Base-by-base conservation (phyloP, 495 filamentous ascomycete genomes). In the Penicillium pulvis region DNA sequence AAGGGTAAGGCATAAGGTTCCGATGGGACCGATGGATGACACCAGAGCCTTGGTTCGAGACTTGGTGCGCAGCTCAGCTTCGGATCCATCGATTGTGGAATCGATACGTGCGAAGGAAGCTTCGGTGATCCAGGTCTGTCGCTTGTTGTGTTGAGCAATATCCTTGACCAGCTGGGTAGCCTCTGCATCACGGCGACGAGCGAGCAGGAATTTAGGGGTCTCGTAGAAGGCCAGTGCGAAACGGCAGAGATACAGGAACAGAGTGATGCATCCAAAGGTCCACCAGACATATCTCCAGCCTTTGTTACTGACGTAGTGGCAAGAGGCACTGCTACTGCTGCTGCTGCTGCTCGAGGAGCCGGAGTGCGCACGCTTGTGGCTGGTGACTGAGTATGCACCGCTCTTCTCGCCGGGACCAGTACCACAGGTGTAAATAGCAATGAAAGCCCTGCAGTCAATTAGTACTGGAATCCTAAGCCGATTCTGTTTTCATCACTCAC, bases 171-270 rank as follows among this genome's bases (percentile, higher is more conserved):
- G 36, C 24, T 67, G 56, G 28, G 61, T 62, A 6, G 65, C 64
- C 44, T 72, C 65, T 2, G 55, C 61, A 30, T 72, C 62, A 11
- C 63, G 65, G 14, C 63, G 58, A 11, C 49, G 55, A 1, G 61
- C 60, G 4, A 69, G 51, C 0, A 69, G 61, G 31, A 59, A 66
- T 20, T 70, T 72, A 3, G 67, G 70, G 0, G 65, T 65, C 36
- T 72, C 67, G 44, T 55, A 55, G 12, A 92, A 82, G 12, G 82
- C 81, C 68, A 93, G 91, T 19, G 81, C 19, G 23, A 68, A 72
- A 1, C 69, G 66, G 41, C 66, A 64, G 12, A 69, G 58, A 30
- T 63, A 69, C 17, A 67, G 51, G 60, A 61, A 62, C 11, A 67
- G 55, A 14, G 66, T 72, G 16, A 72, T 67, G 46, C 59, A 61